Evolutionary conservation across 1,284 basidiomycete genomes (phyloP), one percentile per base, ranked within the genome.

Genomic region (Trichosporon asahii): DNA sequence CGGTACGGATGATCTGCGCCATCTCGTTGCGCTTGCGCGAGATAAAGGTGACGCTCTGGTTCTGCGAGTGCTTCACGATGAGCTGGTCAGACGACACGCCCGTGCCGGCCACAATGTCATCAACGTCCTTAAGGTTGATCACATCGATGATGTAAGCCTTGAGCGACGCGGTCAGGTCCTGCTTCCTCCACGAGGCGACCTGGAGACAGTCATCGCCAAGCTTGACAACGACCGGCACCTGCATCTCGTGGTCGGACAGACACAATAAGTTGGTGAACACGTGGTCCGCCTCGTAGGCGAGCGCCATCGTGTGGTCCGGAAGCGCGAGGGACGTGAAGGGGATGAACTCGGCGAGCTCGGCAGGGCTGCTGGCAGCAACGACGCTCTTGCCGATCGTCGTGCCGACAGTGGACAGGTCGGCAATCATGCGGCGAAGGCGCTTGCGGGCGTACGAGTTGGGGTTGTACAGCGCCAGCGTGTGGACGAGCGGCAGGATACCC

Each of bases 101-200:
- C 3, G 89, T 90, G 18, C 92, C 89, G 67, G 90, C 91, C 79
- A 93, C 91, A 1, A 93, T 88, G 77, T 95, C 93, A 82, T 91
- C 92, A 74, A 95, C 88, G 71, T 94, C 93, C 18, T 75, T 71
- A 40, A 81, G 72, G 33, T 72, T 70, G 53, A 83, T 77, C 3
- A 82, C 72, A 70, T 83, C 81, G 72, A 83, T 79, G 66, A 82
- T 76, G 65, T 83, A 83, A 29, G 81, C 74, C 71, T 78, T 81
- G 72, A 81, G 65, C 5, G 66, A 60, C 0, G 75, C 53, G 0
- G 77, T 75, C 27, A 83, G 37, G 46, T 82, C 80, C 64, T 79
- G 76, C 64, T 80, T 80, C 29, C 77, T 66, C 79, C 80, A 80
- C 75, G 80, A 80, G 2, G 80, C 80, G 5, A 83, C 70, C 65